Percentiles rank a stretch among this genome's conserved stretches.
These are phyloP conservation scores for Thecaphora frezii DNA, from an alignment of 1,284 basidiomycete genomes.

Conservation along the genomic window DNA sequence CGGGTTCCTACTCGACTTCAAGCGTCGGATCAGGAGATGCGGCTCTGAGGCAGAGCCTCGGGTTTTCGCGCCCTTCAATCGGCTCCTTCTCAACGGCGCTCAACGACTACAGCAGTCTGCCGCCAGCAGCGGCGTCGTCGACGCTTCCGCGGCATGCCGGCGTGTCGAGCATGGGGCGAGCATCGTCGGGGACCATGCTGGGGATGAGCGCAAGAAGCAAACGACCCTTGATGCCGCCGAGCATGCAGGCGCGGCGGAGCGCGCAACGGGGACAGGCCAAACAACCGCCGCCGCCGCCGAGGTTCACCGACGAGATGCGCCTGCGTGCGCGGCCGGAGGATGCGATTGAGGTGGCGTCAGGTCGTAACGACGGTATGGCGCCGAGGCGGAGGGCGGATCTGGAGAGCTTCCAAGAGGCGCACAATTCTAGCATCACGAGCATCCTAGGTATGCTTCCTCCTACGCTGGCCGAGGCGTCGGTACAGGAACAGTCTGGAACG, in stretches of 20 bases:
- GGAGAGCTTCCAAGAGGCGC: slow-evolving; percentile 35
- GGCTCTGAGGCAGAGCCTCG: not conserved
- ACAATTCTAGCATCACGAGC: slow-evolving; percentile 16
- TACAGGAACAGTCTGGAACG: not conserved
- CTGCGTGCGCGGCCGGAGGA: slow-evolving; percentile 26
- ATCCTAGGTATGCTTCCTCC: slow-evolving; percentile 19
- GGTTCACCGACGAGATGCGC: slow-evolving; percentile 28
- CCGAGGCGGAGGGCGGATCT: slow-evolving; percentile 28
- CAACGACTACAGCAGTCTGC: not conserved
- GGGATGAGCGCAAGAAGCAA: not conserved
- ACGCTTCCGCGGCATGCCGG: no score
- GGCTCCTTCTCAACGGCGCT: not conserved
- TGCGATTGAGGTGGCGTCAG: slow-evolving; percentile 12
- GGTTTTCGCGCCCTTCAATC: not conserved
- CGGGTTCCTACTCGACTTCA: not conserved
- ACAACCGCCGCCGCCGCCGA: slow-evolving; percentile 9
- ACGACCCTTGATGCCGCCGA: not conserved
- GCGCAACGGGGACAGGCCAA: slow-evolving; percentile 7
- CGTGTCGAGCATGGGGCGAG: no score
- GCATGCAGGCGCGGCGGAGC: not conserved
- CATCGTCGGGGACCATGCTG: not conserved
- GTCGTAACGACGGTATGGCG: slow-evolving; percentile 15
- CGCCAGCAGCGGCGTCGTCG: no score
- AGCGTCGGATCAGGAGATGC: not conserved
- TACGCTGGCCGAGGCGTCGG: not conserved